Evolutionary conservation across 331 rosid species (phyloP).

Genomic region (Dryas integrifolia): DNA sequence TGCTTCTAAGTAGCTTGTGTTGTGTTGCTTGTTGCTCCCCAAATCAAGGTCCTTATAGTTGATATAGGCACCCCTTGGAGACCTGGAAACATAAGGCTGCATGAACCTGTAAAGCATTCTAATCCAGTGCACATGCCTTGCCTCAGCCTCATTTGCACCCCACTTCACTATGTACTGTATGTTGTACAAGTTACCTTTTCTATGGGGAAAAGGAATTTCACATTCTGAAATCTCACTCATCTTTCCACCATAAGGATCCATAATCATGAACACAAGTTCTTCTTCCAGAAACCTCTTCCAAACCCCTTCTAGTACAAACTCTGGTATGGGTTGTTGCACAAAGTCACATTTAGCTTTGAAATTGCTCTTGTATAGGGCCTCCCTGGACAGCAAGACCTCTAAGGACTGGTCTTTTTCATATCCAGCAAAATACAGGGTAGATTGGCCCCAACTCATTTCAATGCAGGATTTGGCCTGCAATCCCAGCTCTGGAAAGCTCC

Average conservation of each 20-base stretch:
- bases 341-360: slow-evolving; percentile 60
- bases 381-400: slow-evolving; percentile 42
- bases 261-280: slow-evolving; percentile 28
- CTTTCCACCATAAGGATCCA: slow-evolving; percentile 52
- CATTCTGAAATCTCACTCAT: slow-evolving; percentile 49
- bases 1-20: slow-evolving; percentile 36
- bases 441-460: slow-evolving; percentile 56
- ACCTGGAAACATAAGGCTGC: slow-evolving; percentile 49
- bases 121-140: slow-evolving; percentile 42
- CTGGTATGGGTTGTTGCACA: slow-evolving; percentile 38
- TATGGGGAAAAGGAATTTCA: slow-evolving; percentile 52
- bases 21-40: slow-evolving; percentile 35
- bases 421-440: slow-evolving; percentile 41
- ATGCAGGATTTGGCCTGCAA: slow-evolving; percentile 37
- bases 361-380: slow-evolving; percentile 29
- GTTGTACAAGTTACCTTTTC: slow-evolving; percentile 42
- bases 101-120: slow-evolving; percentile 36
- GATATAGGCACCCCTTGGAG: slow-evolving; percentile 53
- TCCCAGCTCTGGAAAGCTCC: slow-evolving; percentile 38
- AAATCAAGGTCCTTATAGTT: slow-evolving; percentile 61
- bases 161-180: slow-evolving; percentile 49
- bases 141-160: slow-evolving; percentile 33
- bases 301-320: slow-evolving; percentile 31
- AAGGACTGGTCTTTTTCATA: slow-evolving; percentile 23
- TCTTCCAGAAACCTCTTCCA: slow-evolving; percentile 46